These are phyloP conservation scores for Macrolepiota albuminosa DNA, from an alignment of 768 basidiomycete genomes.

Conservation along the genomic window DNA sequence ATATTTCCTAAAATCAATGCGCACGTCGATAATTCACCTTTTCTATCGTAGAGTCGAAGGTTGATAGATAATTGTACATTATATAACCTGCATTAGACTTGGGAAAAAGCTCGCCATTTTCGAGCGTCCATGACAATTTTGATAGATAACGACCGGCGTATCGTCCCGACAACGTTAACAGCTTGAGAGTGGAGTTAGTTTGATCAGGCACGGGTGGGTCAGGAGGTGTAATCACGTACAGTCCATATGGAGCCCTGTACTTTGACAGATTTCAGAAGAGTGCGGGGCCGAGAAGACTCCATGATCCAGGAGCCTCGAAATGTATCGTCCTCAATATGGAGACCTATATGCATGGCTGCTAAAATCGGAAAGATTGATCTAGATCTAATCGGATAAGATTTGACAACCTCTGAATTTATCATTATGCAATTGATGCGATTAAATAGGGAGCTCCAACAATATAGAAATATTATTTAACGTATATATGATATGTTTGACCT, in stretches of 20 bases:
- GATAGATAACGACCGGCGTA: background rate
- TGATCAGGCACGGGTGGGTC: background rate
- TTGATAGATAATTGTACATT: background rate
- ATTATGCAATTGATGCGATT: background rate
- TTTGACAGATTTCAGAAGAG: background rate
- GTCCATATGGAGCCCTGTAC: background rate
- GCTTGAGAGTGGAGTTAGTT: background rate
- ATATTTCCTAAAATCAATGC: background rate
- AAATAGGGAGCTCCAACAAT: no score
- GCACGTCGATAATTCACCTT: background rate
- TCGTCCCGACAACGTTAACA: background rate
- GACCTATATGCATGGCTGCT: no score
- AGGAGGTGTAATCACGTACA: background rate
- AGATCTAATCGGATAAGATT: background rate
- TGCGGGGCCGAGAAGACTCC: background rate
- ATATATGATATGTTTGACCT: background rate
- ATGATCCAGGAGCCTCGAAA: no score
- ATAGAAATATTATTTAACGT: background rate
- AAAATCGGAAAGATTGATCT: no score
- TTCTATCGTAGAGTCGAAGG: background rate
- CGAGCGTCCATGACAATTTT: background rate
- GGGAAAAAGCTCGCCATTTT: background rate
- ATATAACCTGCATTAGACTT: background rate
- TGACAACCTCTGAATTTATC: background rate
- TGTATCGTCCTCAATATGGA: no score